Conservation (phyloP, 176 grass and related monocot species). For the Carex littledalei region DNA sequence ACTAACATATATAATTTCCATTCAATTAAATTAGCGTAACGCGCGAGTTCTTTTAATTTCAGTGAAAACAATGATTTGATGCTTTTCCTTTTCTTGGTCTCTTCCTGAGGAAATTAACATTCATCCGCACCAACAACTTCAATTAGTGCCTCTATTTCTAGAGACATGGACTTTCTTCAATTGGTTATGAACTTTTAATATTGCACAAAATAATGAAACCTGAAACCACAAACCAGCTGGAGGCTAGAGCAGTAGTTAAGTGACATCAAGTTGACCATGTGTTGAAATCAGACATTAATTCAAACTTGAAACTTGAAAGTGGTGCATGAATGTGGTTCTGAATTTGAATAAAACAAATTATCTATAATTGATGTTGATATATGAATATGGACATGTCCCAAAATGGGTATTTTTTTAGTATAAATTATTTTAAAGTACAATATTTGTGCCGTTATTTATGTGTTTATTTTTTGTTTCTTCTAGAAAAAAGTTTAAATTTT, state of each 20-base stretch:
- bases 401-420: background rate
- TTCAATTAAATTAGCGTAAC: background rate
- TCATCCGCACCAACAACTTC: background rate
- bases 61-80: background rate
- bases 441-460: background rate
- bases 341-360: background rate
- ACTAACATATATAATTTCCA: background rate
- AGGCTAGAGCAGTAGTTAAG: background rate
- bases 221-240: background rate
- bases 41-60: background rate
- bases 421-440: background rate
- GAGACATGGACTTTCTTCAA: background rate
- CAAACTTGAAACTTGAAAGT: background rate
- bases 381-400: background rate
- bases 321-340: background rate
- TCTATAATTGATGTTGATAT: background rate
- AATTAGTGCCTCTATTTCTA: background rate
- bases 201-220: background rate
- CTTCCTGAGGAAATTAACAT: background rate
- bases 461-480: too few species aligned
- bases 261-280: background rate
- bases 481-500: background rate
- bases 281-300: background rate
- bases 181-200: background rate
- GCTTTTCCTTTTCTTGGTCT: background rate